These are phyloP conservation scores for Syzygium grande DNA, from an alignment of 345 rosid genomes.

Conservation along the genomic window DNA sequence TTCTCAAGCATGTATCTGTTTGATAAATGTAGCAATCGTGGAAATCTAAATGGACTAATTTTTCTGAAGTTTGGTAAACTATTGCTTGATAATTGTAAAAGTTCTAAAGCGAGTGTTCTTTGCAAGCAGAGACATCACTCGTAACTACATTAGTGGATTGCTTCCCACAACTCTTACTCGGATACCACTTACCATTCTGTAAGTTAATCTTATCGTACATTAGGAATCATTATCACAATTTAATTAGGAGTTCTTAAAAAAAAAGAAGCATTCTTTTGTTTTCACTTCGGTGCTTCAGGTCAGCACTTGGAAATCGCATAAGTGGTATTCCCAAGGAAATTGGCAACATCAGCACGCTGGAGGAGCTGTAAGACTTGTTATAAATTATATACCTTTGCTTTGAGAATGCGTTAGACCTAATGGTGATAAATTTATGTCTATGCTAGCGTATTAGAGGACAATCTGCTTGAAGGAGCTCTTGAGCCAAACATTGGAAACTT, in stretches of 20 bases:
- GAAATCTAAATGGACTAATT: too few species aligned
- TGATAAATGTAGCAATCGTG: background rate
- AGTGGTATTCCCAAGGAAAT: constrained; percentile 58
- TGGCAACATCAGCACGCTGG: constrained; percentile 45
- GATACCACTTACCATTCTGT: constrained; percentile 49
- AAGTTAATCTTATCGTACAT: constrained; percentile 6
- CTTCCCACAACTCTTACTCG: constrained; percentile 45
- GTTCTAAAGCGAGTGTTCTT: background rate
- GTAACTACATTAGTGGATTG: constrained; percentile 66
- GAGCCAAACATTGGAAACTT: constrained; percentile 60
- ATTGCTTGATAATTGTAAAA: background rate
- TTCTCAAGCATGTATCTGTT: background rate
- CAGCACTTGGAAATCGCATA: constrained; percentile 54
- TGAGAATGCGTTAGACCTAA: background rate
- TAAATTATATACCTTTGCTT: background rate
- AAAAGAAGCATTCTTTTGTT: background rate
- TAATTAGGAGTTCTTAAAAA: background rate
- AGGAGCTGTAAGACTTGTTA: constrained; percentile 39
- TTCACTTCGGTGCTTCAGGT: constrained; percentile 20
- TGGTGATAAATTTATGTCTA: background rate
- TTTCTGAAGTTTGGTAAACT: background rate
- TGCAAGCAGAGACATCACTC: constrained; percentile 54
- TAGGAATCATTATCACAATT: fast-evolving
- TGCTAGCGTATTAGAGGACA: constrained; percentile 57
- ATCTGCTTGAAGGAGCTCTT: constrained; percentile 51